Evolutionary conservation across 2,329 filamentous ascomycete genomes (phyloP).

Genomic region (Pestalotiopsis sp.): DNA sequence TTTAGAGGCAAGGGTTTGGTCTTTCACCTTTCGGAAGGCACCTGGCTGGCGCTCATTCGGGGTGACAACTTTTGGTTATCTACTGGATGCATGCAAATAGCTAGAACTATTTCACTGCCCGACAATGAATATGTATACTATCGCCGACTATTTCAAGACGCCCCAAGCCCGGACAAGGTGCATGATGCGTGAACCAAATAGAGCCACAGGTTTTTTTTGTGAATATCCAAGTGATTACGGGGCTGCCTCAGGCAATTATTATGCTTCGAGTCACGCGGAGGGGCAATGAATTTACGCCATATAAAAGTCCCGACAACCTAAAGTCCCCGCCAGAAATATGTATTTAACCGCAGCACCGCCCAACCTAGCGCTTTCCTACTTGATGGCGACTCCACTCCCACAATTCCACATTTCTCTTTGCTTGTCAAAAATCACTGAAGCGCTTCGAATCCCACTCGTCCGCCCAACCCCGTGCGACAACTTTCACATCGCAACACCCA

Average conservation of each 20-base stretch:
- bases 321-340: neutral
- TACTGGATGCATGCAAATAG: neutral
- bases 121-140: neutral
- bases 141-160: neutral
- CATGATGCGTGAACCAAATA: too few species aligned
- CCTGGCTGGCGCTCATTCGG: neutral
- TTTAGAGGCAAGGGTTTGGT: neutral
- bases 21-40: neutral
- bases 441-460: neutral
- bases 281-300: neutral
- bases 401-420: conserved; percentile 6
- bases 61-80: neutral
- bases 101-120: neutral
- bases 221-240: neutral
- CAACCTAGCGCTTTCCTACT: neutral
- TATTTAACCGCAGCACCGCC: neutral
- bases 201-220: neutral
- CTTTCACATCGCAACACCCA: conserved; percentile 4
- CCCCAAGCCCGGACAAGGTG: neutral
- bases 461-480: conserved; percentile 6
- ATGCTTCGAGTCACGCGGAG: neutral
- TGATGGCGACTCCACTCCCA: conserved; percentile 1
- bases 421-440: conserved; percentile 3
- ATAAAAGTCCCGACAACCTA: neutral
- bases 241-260: neutral